Percentiles rank a stretch among this genome's conserved stretches.
Evolutionary conservation across 208 protist species (phyloP).

Genomic region (Leishmania arabica): DNA sequence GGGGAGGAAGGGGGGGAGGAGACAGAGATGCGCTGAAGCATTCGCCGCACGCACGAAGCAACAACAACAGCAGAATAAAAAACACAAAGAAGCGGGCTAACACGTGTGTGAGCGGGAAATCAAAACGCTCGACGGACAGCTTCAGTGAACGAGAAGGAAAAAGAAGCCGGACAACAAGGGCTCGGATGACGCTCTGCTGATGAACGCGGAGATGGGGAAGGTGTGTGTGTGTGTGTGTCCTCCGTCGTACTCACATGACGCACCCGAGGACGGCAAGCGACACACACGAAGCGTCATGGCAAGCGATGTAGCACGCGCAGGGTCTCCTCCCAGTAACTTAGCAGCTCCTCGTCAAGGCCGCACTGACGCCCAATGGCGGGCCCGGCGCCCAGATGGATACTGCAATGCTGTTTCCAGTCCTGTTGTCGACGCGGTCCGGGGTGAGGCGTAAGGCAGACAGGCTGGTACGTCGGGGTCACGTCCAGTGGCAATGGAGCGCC

Average conservation of each 20-base stretch:
- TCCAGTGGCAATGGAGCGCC: conserved; percentile 23
- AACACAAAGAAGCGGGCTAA: neutral
- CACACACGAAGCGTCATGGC: neutral
- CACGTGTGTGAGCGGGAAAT: neutral
- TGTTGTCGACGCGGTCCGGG: conserved; percentile 11
- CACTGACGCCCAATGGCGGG: conserved; percentile 33
- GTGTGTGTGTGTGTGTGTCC: neutral
- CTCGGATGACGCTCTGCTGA: neutral
- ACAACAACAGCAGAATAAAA: neutral
- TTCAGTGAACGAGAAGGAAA: neutral
- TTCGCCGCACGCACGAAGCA: neutral
- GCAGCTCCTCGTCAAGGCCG: conserved; percentile 36
- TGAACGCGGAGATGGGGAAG: neutral
- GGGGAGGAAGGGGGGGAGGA: neutral
- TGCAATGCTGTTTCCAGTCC: conserved; percentile 22
- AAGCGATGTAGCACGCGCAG: conserved; percentile 20
- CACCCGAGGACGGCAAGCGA: neutral
- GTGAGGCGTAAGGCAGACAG: conserved; percentile 35
- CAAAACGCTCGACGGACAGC: neutral
- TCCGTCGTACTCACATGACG: neutral
- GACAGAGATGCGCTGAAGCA: neutral
- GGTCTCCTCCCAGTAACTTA: conserved; percentile 34
- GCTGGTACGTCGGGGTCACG: conserved; percentile 44
- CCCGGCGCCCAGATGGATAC: conserved; percentile 18
- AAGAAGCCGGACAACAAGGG: neutral